Conservation (phyloP, 2,329 filamentous ascomycete species). For the Trichoderma gracile region DNA sequence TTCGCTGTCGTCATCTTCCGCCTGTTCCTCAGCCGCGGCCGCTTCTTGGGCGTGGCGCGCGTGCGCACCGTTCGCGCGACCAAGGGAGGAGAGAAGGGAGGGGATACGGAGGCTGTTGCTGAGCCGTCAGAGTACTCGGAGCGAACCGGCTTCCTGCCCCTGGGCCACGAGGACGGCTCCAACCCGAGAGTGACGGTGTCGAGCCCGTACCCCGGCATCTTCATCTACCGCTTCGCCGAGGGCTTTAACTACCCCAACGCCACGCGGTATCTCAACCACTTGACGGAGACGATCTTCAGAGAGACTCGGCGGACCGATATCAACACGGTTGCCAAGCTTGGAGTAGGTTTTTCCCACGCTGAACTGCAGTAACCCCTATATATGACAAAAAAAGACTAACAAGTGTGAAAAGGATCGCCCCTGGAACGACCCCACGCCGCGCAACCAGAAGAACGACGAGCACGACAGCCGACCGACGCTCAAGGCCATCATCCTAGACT, state of each 20-base stretch:
- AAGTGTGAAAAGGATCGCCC: slow-evolving; percentile 47
- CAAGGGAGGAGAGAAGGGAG: slow-evolving; percentile 36
- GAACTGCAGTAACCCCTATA: too few species aligned
- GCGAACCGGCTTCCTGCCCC: slow-evolving; percentile 48
- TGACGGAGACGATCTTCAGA: slow-evolving; percentile 49
- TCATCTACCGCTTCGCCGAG: slow-evolving; percentile 57
- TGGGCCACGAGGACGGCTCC: slow-evolving; percentile 52
- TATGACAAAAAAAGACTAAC: too few species aligned
- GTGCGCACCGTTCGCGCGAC: slow-evolving; percentile 80
- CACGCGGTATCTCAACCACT: slow-evolving; percentile 51
- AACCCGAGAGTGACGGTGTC: slow-evolving; percentile 50
- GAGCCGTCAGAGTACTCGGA: slow-evolving; percentile 50
- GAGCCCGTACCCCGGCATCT: slow-evolving; percentile 55
- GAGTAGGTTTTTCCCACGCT: background rate
- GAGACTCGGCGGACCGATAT: slow-evolving; percentile 49
- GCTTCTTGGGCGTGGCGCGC: slow-evolving; percentile 75
- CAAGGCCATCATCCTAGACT: slow-evolving; percentile 58
- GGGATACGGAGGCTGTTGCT: slow-evolving; percentile 35
- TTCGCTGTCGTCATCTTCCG: slow-evolving; percentile 73
- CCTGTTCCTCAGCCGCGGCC: slow-evolving; percentile 73
- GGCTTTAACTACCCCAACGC: slow-evolving; percentile 60
- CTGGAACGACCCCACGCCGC: slow-evolving; percentile 56
- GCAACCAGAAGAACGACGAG: slow-evolving; percentile 36
- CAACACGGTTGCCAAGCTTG: slow-evolving; percentile 44
- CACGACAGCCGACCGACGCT: slow-evolving; percentile 50